phyloP scores from a whole-genome alignment of 305 asterid species.

The Fraxinus nigra region DNA sequence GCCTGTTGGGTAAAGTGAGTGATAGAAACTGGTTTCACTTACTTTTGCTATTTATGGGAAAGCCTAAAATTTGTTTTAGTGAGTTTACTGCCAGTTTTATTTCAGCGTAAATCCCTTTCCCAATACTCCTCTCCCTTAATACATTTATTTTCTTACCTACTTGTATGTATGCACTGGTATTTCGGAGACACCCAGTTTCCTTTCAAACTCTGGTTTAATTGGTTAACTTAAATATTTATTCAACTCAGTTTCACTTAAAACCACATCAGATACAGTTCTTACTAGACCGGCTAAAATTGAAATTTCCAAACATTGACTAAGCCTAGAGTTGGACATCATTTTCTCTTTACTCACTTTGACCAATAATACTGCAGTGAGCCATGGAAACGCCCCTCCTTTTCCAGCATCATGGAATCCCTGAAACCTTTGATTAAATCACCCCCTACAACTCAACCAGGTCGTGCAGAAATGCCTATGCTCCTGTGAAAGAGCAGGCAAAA shows the following conservation, averaged over 20 bases:
- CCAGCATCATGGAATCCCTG: slow-evolving; percentile 53
- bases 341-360: slow-evolving; percentile 13
- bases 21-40: neutral
- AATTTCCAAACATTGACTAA: slow-evolving; percentile 13
- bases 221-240: neutral
- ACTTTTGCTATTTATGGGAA: neutral
- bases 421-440: slow-evolving; percentile 37
- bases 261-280: neutral
- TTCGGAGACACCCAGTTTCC: neutral
- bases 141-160: neutral
- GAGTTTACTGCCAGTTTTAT: neutral
- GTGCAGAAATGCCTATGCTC: slow-evolving; percentile 30
- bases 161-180: neutral
- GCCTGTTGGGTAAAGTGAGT: slow-evolving; percentile 19
- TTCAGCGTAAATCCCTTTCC: neutral
- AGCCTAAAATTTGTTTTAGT: neutral
- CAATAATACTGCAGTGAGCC: slow-evolving; percentile 47
- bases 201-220: neutral
- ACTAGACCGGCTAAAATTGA: neutral
- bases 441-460: slow-evolving; percentile 30
- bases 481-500: slow-evolving; percentile 20
- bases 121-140: neutral
- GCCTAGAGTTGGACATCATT: neutral
- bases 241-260: neutral
- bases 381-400: slow-evolving; percentile 54